Base-by-base conservation (phyloP, 768 basidiomycete species). In the Mycena rebaudengoi region DNA sequence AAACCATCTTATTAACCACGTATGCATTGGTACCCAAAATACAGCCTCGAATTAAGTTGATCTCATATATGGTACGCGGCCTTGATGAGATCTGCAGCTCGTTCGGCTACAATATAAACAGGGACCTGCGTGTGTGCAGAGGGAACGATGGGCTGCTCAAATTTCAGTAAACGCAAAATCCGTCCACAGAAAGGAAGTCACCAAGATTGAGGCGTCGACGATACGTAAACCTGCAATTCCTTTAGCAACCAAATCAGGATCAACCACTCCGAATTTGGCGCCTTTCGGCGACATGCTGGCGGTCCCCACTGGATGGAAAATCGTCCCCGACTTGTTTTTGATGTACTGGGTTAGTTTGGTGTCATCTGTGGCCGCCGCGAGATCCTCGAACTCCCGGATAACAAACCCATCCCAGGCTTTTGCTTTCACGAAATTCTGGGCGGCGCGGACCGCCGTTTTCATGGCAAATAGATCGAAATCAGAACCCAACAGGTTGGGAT, bases 401-500 rank as follows among this genome's bases (percentile, higher is more conserved):
- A 75, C 39, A 33, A 58, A 74, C 8, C 69, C 71, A 4, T 69
- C 46, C 70, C 71, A 76, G 7, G 69, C 60, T 5, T 65, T 21
- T 3, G 70, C 67, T 11, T 40, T 56, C 14, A 73, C 10, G 59
- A 76, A 73, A 0, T 48, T 33, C 13, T 56, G 45, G 1, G 61
- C 67, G 16, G 65, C 60, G 26, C 65, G 56, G 33, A 75, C 58
- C 4, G 68, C 74, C 33, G 70, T 48, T 1, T 50, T 40, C 66
- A 75, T 71, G 16, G 57, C 65, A 21, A 55, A 62, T 12, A 71
- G 48, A 56, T 75, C 75, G 41, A 71, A 70, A 14, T 44, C 53
- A 14, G 45, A 54, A 13, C 51, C 68, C 12, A 80, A 75, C 71
- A 84, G 79, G 50, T 78, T 79, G 0, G 82, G 81, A 65, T 86